Conservation (phyloP, 129 eudicot species). For the Sambucus nigra region DNA sequence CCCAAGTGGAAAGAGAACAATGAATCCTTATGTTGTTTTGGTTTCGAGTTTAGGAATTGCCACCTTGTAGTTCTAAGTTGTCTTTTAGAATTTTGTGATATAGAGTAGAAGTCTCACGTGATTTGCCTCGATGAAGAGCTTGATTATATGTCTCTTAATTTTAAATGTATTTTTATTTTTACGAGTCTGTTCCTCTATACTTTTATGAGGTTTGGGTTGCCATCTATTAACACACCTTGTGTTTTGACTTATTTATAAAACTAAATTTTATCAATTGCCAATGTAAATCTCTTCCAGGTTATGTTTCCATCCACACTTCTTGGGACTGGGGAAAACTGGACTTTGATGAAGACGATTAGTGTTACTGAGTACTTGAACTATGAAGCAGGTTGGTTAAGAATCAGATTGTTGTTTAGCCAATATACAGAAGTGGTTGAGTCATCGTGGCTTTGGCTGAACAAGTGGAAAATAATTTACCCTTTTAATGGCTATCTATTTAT, state of each 20-base stretch:
- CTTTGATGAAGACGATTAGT: constrained; percentile 87
- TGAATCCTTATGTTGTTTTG: too few relatives aligned
- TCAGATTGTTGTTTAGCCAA: neutral
- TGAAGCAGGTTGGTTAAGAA: constrained; percentile 63
- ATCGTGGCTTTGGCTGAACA: constrained; percentile 5
- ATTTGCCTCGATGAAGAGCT: too few relatives aligned
- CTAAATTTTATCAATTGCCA: neutral
- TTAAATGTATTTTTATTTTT: too few relatives aligned
- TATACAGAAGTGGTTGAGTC: neutral
- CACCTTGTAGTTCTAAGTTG: too few relatives aligned
- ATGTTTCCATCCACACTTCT: constrained; percentile 93
- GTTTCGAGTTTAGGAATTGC: too few relatives aligned
- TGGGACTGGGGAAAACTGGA: constrained; percentile 88
- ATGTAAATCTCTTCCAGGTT: constrained; percentile 36
- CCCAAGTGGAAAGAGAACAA: too few relatives aligned
- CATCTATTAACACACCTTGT: neutral
- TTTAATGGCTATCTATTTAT: neutral
- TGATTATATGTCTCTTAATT: too few relatives aligned
- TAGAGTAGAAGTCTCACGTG: too few relatives aligned
- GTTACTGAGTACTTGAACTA: constrained; percentile 90
- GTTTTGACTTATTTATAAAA: neutral
- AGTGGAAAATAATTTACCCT: neutral
- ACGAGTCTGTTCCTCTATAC: too few relatives aligned
- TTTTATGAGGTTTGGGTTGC: too few relatives aligned
- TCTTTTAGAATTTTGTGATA: too few relatives aligned